Conservation (phyloP, 257 asterid species). For the Primulina huaijiensis region DNA sequence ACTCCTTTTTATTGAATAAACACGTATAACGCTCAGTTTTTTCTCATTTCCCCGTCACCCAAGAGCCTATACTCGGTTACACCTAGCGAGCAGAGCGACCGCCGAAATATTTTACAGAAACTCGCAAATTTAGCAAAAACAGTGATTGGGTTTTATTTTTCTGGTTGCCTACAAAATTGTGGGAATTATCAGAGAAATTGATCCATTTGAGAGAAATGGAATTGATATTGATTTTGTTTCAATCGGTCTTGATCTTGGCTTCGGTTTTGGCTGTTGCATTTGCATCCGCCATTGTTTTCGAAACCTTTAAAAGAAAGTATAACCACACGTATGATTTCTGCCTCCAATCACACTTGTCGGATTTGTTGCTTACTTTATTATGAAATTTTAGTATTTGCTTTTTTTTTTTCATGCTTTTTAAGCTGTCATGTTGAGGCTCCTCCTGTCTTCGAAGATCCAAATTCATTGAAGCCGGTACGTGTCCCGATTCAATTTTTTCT, state of each 20-base stretch:
- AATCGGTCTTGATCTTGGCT: conserved; percentile 48
- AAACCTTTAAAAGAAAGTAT: conserved; percentile 57
- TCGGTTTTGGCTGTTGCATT: conserved; percentile 47
- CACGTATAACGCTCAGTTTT: no score
- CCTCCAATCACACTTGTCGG: conserved; percentile 1
- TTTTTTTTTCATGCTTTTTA: neutral
- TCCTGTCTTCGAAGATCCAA: conserved; percentile 86
- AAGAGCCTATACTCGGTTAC: no score
- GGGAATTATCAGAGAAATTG: neutral
- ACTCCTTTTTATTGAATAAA: no score
- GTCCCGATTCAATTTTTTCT: conserved; percentile 9
- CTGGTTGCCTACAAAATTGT: neutral
- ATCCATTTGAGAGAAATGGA: conserved; percentile 30
- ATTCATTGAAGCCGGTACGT: conserved; percentile 65
- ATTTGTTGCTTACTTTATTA: neutral
- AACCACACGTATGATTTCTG: conserved; percentile 47
- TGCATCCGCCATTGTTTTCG: conserved; percentile 46
- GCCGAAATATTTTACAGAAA: no score
- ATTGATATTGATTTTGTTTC: conserved; percentile 45
- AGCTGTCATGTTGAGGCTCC: conserved; percentile 74
- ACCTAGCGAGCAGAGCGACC: no score
- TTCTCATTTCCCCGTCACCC: no score
- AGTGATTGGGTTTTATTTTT: neutral
- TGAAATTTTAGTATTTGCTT: conserved; percentile 1
- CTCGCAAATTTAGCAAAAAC: neutral